Percentiles rank a stretch among this genome's conserved stretches.
phyloP scores from a whole-genome alignment of 176 grass and related monocot species.

The Oropetium thomaeum region DNA sequence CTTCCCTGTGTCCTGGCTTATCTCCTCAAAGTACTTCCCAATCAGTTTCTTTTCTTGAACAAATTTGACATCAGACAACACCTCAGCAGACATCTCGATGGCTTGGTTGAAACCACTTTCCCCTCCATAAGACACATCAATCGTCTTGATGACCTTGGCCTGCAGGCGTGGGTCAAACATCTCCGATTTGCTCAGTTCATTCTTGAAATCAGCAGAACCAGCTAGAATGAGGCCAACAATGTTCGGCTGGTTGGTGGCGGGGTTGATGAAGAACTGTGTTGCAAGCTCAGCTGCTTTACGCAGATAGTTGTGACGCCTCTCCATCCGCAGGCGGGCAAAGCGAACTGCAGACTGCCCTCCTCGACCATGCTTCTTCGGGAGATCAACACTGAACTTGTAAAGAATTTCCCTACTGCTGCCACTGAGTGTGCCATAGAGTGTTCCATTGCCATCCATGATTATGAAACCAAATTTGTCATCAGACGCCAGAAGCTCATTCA shows the following conservation, averaged over 20 bases:
- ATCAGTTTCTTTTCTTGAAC: constrained; percentile 72
- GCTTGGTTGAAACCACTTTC: constrained; percentile 69
- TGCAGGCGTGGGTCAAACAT: constrained; percentile 64
- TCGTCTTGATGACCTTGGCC: constrained; percentile 48
- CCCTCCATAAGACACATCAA: constrained; percentile 61
- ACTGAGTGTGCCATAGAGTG: constrained; percentile 56
- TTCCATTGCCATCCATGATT: constrained; percentile 56
- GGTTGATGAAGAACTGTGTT: constrained; percentile 55
- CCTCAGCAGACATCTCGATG: constrained; percentile 55
- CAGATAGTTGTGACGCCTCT: constrained; percentile 67
- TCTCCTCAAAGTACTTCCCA: constrained; percentile 69
- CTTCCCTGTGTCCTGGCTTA: constrained; percentile 57
- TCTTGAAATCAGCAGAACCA: constrained; percentile 67
- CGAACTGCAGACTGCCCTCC: constrained; percentile 67
- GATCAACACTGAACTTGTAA: constrained; percentile 58
- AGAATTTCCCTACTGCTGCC: constrained; percentile 55
- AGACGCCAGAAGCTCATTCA: constrained; percentile 58
- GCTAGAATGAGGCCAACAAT: constrained; percentile 58
- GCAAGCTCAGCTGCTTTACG: constrained; percentile 59
- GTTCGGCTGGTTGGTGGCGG: constrained; percentile 57
- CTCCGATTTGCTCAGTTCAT: constrained; percentile 54
- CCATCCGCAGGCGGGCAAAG: constrained; percentile 59
- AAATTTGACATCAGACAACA: constrained; percentile 57
- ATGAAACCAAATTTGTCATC: constrained; percentile 63
- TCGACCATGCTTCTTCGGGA: constrained; percentile 59